Evolutionary conservation across 164 flowering plant species (phyloP), one percentile per base, ranked within the genome.

Genomic region (Vitis labrusca): DNA sequence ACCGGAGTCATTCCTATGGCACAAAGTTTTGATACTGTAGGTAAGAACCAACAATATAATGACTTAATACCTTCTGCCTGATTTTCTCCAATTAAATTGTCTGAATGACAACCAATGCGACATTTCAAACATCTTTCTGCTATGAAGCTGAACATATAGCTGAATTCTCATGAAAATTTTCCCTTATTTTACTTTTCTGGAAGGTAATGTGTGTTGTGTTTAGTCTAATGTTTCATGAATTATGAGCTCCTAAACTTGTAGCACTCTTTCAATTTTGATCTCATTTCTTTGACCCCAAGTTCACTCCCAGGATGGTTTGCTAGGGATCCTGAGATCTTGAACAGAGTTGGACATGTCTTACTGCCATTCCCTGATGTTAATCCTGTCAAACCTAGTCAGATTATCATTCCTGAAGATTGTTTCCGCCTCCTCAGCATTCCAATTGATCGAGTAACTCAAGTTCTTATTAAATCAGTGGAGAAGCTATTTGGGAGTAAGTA

Each of bases 1-100:
- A 54, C 48, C 60, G 96, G 96, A 61, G 94, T 95, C 50, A 77
- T 80, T 78, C 98, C 99, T 9, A 87, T 91, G 97, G 89, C 97
- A 27, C 96, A 94, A 68, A 94, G 94, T 79, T 89, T 94, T 65
- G 99, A 94, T 66, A 92, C 98, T 56, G 97, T 91, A 9, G 99
- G 99, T 94, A 77, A 84, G 85, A 59, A 69, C 10, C 48, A 16
- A 27, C 50, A 19, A 63, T 12, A 29, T 15, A 7, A 44, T 52
- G 37, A 12, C 59, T 57, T 57, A 19, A 37, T 37, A 37, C 44
- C 44, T 37, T 37, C 44, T 37, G 44, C 44, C 44, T 3, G 44
- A 37, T 37, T 37, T 37, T 37, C 44, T 37, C 44, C 44, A 37
- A 37, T 37, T 37, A 37, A 37, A 37, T 37, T 37, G 44, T 37